Evolutionary conservation across 2,329 filamentous ascomycete species (phyloP).

Genomic region (Penicillium brevicompactum): DNA sequence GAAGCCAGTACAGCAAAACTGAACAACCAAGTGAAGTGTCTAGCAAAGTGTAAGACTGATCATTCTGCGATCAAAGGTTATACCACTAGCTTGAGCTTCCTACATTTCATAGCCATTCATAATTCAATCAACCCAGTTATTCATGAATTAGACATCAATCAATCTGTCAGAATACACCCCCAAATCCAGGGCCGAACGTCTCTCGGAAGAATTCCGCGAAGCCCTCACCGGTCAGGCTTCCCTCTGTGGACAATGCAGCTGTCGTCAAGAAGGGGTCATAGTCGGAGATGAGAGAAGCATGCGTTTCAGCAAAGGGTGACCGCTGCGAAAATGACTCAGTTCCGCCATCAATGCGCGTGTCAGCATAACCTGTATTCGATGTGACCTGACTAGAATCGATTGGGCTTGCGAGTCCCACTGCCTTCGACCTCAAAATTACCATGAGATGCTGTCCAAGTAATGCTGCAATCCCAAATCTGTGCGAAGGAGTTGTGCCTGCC

Average conservation of each 20-base stretch:
- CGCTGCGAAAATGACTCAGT: neutral
- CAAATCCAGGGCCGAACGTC: conserved; percentile 29
- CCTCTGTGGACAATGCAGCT: conserved; percentile 7
- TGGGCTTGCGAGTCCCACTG: conserved; percentile 8
- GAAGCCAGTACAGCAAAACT: too few species aligned
- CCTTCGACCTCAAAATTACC: conserved; percentile 27
- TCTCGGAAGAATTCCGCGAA: conserved; percentile 31
- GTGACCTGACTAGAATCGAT: neutral
- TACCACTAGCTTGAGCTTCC: too few species aligned
- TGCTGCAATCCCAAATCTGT: conserved; percentile 33
- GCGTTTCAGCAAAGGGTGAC: neutral
- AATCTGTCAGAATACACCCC: conserved; percentile 14
- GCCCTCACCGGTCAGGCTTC: conserved; percentile 19
- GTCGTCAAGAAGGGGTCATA: conserved; percentile 27
- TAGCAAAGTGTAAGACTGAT: too few species aligned
- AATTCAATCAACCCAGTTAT: too few species aligned
- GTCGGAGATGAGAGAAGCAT: conserved; percentile 3
- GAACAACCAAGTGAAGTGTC: too few species aligned
- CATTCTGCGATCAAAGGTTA: too few species aligned
- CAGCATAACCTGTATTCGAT: neutral
- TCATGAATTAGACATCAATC: too few species aligned
- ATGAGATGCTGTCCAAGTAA: conserved; percentile 32
- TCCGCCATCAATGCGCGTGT: neutral
- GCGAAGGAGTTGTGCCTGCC: conserved; percentile 30
- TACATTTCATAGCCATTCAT: too few species aligned